Conservation (phyloP, 495 filamentous ascomycete genomes). For the Bryoglossum gracile region DNA sequence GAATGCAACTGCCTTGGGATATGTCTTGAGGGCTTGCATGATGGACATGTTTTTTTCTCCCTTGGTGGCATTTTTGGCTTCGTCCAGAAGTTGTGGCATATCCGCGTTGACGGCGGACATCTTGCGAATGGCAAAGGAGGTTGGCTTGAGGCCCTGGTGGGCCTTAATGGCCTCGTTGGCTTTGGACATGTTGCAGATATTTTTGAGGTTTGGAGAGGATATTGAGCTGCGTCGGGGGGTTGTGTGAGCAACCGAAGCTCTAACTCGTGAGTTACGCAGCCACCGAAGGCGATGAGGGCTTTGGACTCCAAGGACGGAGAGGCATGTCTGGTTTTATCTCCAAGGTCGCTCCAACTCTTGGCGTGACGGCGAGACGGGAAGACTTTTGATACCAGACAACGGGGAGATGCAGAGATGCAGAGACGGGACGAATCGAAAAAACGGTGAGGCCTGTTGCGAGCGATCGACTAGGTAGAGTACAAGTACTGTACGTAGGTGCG, state of each 20-base stretch:
- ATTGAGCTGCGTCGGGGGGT: neutral
- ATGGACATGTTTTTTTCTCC: conserved; percentile 48
- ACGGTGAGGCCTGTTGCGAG: no score
- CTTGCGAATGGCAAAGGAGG: conserved; percentile 10
- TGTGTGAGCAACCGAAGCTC: neutral
- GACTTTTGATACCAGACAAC: no score
- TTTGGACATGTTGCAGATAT: neutral
- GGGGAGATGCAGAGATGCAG: no score
- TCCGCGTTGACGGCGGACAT: conserved; percentile 16
- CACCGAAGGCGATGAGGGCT: neutral
- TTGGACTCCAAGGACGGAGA: no score
- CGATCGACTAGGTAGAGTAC: no score
- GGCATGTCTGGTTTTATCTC: neutral
- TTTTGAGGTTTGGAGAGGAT: neutral
- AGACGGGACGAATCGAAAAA: no score
- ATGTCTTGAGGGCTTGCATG: conserved; percentile 40
- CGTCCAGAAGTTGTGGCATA: conserved; percentile 8
- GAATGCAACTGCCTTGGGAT: conserved; percentile 32
- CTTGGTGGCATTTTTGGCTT: conserved; percentile 26
- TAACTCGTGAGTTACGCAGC: neutral
- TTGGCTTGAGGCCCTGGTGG: conserved; percentile 4
- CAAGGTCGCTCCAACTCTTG: neutral
- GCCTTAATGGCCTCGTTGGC: neutral
- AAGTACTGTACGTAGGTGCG: no score
- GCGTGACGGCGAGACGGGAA: no score